Evolutionary conservation across 2,329 filamentous ascomycete species (phyloP), one percentile per base, ranked within the genome.

Genomic region (Trichoderma sp.): DNA sequence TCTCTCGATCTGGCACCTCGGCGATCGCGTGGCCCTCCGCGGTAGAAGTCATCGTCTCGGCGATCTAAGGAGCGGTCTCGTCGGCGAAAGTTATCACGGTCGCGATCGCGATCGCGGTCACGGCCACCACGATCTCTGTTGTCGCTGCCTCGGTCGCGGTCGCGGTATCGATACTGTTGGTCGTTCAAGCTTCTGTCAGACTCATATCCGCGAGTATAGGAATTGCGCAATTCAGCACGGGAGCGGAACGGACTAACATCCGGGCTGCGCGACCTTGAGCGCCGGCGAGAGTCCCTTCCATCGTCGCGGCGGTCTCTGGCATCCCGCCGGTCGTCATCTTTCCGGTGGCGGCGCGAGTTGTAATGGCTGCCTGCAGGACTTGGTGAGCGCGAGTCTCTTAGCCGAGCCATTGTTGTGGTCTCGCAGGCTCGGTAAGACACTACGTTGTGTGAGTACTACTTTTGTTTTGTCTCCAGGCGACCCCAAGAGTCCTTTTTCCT

Each of bases 281-380:
- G 85, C 69, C 86, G 85, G 70, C 86, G 84, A 76, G 81, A 77
- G 74, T 85, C 83, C 76, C 83, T 81, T 68, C 82, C 80, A 72
- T 82, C 81, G 76, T 84, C 82, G 70, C 83, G 81, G 72, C 84
- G 83, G 73, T 84, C 83, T 76, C 84, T 81, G 54, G 60, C 81
- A 59, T 70, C 85, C 79, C 80, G 87, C 79, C 88, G 88, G 74
- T 82, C 83, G 79, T 86, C 85, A 81, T 86, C 84, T 81, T 89
- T 86, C 75, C 85, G 86, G 77, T 82, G 87, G 83, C 88, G 91
- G 83, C 89, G 90, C 77, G 89, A 88, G 81, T 89, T 89, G 81
- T 87, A 86, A 79, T 91, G 90, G 86, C 91, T 93, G 89, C 91
- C 91, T 94, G 90, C 89, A 90, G 91, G 91, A 89, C 91, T 93